Evolutionary conservation across 306 rosid genomes (phyloP), one percentile per base, ranked within the genome.

Genomic region (Dicorynia guianensis): DNA sequence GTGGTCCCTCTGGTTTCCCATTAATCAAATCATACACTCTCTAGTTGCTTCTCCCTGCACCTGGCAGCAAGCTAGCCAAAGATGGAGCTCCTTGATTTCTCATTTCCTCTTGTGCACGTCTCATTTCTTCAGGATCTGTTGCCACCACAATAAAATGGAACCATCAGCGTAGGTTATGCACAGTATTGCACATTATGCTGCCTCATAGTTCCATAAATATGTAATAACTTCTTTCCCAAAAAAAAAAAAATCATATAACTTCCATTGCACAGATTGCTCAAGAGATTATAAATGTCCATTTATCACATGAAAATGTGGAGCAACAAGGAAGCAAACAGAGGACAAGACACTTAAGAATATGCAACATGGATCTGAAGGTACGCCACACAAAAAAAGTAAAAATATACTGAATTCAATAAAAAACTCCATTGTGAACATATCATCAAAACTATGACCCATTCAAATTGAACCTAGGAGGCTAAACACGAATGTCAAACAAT

Each of bases 111-210:
- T 92, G 99, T 20, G 99, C 96, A 69, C 97, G 91, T 83, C 75
- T 92, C 92, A 95, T 95, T 90, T 95, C 99, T 88, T 95, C 99
- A 17, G 96, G 98, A 87, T 95, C 99, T 95, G 91, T 90, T 69
- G 39, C 74, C 68, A 71, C 63, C 67, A 83, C 33, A 76, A 47
- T 52, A 62, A 34, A 71, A 17, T 63, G 65, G 53, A 60, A 55
- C 25, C 34, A 77, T 87, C 81, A 87, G 79, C 63, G 53, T 9
- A 54, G 53, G 33, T 74, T 46, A 70, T 70, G 59, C 55, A 6
- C 42, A 65, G 49, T 30, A 15, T 52, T 39, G 61, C 1, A 2
- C 10, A 54, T 64, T 33, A 52, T 50, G 64, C 74, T 53, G 69
- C 68, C 49, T 58, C 13, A 71, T 44, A 69, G 49, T 69, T 76